Conservation (phyloP, 805 yeast species). For the Lipomyces sp. region DNA sequence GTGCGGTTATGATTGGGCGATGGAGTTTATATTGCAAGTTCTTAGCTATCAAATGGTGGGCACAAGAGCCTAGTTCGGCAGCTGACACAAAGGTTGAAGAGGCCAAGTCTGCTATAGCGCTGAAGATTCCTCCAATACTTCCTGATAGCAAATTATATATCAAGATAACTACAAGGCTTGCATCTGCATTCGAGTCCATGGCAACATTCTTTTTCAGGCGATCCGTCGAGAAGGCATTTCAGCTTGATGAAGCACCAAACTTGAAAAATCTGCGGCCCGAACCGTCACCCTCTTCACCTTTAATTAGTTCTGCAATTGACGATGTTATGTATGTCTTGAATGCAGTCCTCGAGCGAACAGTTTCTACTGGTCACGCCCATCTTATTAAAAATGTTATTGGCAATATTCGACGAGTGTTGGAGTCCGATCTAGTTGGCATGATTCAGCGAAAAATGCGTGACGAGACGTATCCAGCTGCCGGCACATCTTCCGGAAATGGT, state of each 20-base stretch:
- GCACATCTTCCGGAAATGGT: slow-evolving; percentile 18
- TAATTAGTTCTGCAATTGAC: slow-evolving; percentile 80
- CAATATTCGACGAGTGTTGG: slow-evolving; percentile 63
- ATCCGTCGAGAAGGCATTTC: slow-evolving; percentile 79
- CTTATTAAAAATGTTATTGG: slow-evolving; percentile 61
- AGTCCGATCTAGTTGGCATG: slow-evolving; percentile 66
- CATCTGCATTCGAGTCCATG: slow-evolving; percentile 68
- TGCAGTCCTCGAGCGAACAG: slow-evolving; percentile 63
- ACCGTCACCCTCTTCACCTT: slow-evolving; percentile 52
- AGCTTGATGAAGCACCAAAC: slow-evolving; percentile 78
- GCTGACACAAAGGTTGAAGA: neutral
- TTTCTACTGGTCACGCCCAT: slow-evolving; percentile 70
- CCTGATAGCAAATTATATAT: slow-evolving; percentile 58
- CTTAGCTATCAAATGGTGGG: slow-evolving; percentile 37
- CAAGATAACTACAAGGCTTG: slow-evolving; percentile 58
- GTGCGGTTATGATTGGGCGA: slow-evolving; percentile 76
- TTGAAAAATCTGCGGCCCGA: slow-evolving; percentile 50
- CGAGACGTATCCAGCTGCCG: slow-evolving; percentile 46
- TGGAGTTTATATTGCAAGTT: slow-evolving; percentile 70
- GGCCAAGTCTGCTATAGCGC: slow-evolving; percentile 12
- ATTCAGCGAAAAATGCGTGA: slow-evolving; percentile 55
- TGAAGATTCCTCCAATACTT: slow-evolving; percentile 57
- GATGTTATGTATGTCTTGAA: slow-evolving; percentile 78
- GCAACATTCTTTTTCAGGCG: slow-evolving; percentile 70
- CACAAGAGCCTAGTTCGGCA: slow-evolving; percentile 20